These are phyloP conservation scores for Botryosphaeria dothidea DNA, from an alignment of 2,329 filamentous ascomycete species.

Conservation along the genomic window DNA sequence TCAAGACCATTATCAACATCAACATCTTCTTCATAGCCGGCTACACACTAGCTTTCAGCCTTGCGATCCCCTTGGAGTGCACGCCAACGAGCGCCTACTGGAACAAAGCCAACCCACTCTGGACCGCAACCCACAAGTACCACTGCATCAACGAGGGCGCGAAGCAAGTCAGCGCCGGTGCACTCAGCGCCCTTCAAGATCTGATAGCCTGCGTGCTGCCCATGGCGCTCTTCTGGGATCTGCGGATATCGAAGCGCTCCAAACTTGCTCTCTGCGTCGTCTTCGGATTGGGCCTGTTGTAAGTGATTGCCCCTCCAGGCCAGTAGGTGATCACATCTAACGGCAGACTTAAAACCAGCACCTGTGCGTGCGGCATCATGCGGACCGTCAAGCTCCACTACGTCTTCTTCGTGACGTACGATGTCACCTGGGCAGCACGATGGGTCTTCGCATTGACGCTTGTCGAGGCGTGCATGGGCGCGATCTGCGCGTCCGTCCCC, in stretches of 20 bases:
- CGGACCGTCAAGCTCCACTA: conserved; percentile 40
- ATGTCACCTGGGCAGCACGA: conserved; percentile 43
- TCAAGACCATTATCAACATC: conserved; percentile 39
- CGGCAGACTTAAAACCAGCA: neutral
- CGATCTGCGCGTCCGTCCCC: conserved; percentile 46
- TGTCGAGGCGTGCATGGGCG: conserved; percentile 42
- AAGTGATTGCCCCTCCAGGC: conserved; percentile 17
- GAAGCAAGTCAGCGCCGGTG: conserved; percentile 39
- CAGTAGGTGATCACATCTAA: neutral
- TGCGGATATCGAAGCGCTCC: conserved; percentile 46
- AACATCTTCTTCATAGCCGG: conserved; percentile 41
- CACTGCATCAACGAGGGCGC: conserved; percentile 40
- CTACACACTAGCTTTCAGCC: conserved; percentile 41
- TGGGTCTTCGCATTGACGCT: conserved; percentile 44
- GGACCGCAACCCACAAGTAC: conserved; percentile 32
- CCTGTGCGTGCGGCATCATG: conserved; percentile 37
- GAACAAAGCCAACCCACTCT: conserved; percentile 37
- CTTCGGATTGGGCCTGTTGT: conserved; percentile 47
- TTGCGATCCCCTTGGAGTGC: conserved; percentile 40
- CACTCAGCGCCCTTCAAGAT: conserved; percentile 42
- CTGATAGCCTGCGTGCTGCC: conserved; percentile 45
- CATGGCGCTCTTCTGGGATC: conserved; percentile 45
- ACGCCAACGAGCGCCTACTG: conserved; percentile 43
- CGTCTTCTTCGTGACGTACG: conserved; percentile 37
- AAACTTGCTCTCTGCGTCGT: conserved; percentile 48